Percentiles rank a stretch among this genome's conserved stretches.
Conservation (phyloP, 768 basidiomycete species). For the Mycena galericulata region DNA sequence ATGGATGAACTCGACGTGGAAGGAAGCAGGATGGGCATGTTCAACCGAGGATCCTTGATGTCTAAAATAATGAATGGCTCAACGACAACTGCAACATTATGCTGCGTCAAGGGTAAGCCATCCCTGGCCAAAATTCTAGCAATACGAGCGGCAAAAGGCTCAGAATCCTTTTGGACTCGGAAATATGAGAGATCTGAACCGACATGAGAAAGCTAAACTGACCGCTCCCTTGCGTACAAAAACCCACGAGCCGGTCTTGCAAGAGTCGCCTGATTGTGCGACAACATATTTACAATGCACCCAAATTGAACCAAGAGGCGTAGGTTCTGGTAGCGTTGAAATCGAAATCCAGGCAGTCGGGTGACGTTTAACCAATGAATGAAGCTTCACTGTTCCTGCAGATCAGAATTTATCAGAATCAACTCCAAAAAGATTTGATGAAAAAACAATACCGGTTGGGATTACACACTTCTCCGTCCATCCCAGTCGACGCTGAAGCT, state of each 20-base stretch:
- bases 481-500: conserved; percentile 28
- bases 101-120: neutral
- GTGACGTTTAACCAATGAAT: neutral
- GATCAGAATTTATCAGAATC: neutral
- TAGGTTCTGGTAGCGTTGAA: neutral
- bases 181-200: neutral
- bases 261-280: neutral
- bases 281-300: neutral
- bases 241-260: conserved; percentile 1
- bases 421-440: neutral
- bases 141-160: neutral
- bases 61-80: neutral
- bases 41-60: neutral
- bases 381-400: neutral
- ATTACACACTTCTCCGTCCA: conserved; percentile 12
- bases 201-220: neutral
- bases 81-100: neutral
- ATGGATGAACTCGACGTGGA: neutral
- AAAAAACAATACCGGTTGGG: neutral
- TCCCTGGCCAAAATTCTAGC: neutral
- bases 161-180: neutral
- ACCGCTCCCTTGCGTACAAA: neutral
- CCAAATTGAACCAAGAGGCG: neutral
- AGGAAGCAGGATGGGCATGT: neutral
- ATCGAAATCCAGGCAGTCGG: neutral